These are phyloP conservation scores for Alternaria sp. DNA, from an alignment of 2,329 filamentous ascomycete species.

Conservation along the genomic window DNA sequence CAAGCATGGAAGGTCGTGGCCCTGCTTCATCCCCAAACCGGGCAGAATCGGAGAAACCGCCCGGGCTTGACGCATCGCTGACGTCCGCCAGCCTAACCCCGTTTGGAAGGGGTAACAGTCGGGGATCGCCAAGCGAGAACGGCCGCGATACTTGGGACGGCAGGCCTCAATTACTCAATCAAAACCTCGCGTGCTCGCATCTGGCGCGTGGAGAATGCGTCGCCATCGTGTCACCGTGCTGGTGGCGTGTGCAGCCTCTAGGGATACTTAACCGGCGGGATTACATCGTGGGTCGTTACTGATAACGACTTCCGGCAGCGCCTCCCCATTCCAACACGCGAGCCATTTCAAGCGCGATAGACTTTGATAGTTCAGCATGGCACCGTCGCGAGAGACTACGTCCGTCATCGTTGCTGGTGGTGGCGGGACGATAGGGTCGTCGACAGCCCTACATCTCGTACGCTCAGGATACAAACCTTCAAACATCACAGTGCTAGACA, in stretches of 20 bases:
- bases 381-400: conserved; percentile 20
- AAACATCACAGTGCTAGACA: conserved; percentile 57
- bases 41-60: not conserved
- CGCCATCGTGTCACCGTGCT: conserved; percentile 9
- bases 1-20: not conserved
- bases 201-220: conserved; percentile 8
- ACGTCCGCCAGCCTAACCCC: conserved; percentile 3
- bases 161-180: conserved; percentile 12
- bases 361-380: conserved; percentile 15
- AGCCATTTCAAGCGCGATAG: not conserved
- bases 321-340: not conserved
- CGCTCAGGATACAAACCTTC: conserved; percentile 55
- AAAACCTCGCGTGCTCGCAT: conserved; percentile 1
- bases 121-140: conserved; percentile 14
- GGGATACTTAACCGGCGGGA: conserved; percentile 16
- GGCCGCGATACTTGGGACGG: conserved; percentile 2
- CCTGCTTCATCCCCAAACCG: not conserved
- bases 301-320: conserved; percentile 7
- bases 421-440: conserved; percentile 60
- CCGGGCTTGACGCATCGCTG: conserved; percentile 1
- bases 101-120: conserved; percentile 6
- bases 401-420: conserved; percentile 55
- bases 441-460: conserved; percentile 60
- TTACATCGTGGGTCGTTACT: conserved; percentile 10
- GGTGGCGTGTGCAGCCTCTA: conserved; percentile 24